Evolutionary conservation across 2,329 filamentous ascomycete species (phyloP).

Genomic region (Stachybotrys elegans): DNA sequence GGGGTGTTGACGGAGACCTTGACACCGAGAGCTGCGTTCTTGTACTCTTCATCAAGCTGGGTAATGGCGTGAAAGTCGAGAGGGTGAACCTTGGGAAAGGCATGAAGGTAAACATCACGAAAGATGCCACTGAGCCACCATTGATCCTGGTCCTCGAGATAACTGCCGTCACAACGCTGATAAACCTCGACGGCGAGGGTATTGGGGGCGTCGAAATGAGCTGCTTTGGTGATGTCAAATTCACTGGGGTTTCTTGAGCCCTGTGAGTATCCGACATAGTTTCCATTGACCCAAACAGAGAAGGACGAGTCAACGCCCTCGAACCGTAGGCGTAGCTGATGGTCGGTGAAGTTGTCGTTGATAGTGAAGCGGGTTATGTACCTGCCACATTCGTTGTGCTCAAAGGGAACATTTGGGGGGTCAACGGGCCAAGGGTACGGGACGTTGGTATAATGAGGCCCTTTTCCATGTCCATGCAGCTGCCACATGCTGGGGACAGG

Average conservation of each 20-base stretch:
- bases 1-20: slow-evolving; percentile 37
- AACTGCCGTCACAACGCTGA: slow-evolving; percentile 66
- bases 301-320: slow-evolving; percentile 72
- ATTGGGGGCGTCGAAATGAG: slow-evolving; percentile 44
- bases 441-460: slow-evolving; percentile 67
- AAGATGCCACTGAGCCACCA: slow-evolving; percentile 68
- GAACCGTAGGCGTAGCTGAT: slow-evolving; percentile 63
- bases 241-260: slow-evolving; percentile 68
- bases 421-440: slow-evolving; percentile 63
- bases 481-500: slow-evolving; percentile 68
- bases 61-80: slow-evolving; percentile 54
- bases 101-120: slow-evolving; percentile 61
- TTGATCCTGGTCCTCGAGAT: slow-evolving; percentile 68
- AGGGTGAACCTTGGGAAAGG: slow-evolving; percentile 50
- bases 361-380: slow-evolving; percentile 56
- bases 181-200: slow-evolving; percentile 63
- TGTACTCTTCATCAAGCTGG: slow-evolving; percentile 47
- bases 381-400: slow-evolving; percentile 61
- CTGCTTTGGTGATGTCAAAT: slow-evolving; percentile 59
- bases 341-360: slow-evolving; percentile 36
- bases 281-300: slow-evolving; percentile 65
- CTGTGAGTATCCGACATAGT: slow-evolving; percentile 65
- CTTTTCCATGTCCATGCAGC: slow-evolving; percentile 57
- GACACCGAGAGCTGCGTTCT: slow-evolving; percentile 45
- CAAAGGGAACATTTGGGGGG: slow-evolving; percentile 58